A percentile compares a stretch with the other conserved stretches of the same genome.
Evolutionary conservation across 176 grass and related monocot genomes (phyloP).

Genomic region (Sorghum bicolor): Sorghum_bicolor_NCBIv3 NC_012875.2:55645501-55646000

Average conservation of each 20-base stretch:
- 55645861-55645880: slow-evolving; percentile 64
- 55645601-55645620: slow-evolving; percentile 66
- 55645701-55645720: slow-evolving; percentile 25
- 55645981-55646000: slow-evolving; percentile 87
- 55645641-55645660: slow-evolving; percentile 91
- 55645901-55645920: background rate
- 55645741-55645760: slow-evolving; percentile 18
- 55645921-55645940: slow-evolving; percentile 34
- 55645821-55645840: slow-evolving; percentile 89
- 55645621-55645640: slow-evolving; percentile 98
- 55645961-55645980: slow-evolving; percentile 95
- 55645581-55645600: slow-evolving; percentile 3
- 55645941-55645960: slow-evolving; percentile 92
- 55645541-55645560: slow-evolving; percentile 6
- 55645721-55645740: background rate
- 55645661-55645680: slow-evolving; percentile 88
- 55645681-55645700: slow-evolving; percentile 79
- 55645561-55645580: slow-evolving; percentile 9
- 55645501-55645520: slow-evolving; percentile 89
- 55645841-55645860: slow-evolving; percentile 68
- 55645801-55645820: slow-evolving; percentile 86
- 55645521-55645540: slow-evolving; percentile 73
- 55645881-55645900: background rate
- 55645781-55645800: slow-evolving; percentile 98
- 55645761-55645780: background rate